Conservation (phyloP, 352 stramenopile genomes). For the Phytopythium boreale region DNA sequence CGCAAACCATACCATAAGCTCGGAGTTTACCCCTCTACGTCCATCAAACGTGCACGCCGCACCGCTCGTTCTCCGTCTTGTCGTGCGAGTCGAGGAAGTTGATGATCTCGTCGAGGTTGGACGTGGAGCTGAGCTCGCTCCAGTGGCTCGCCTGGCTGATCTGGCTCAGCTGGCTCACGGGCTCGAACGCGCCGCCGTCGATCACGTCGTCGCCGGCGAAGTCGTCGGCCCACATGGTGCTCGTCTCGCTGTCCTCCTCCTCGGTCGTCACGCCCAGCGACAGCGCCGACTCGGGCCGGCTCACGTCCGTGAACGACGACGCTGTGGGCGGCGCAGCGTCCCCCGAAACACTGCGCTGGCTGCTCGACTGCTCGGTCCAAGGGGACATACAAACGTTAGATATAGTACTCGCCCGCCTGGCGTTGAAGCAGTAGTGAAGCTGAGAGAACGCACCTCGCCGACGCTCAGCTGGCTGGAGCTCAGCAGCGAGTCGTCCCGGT, state of each 20-base stretch:
- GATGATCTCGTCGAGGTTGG: conserved; percentile 84
- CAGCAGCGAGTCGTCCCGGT: conserved; percentile 79
- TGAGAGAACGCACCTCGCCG: conserved; percentile 19
- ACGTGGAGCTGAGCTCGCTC: conserved; percentile 81
- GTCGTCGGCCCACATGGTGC: conserved; percentile 55
- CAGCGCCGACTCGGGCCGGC: conserved; percentile 13
- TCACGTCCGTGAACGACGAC: conserved; percentile 11
- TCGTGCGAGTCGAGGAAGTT: conserved; percentile 82
- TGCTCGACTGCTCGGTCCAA: conserved; percentile 17
- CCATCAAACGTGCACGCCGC: conserved; percentile 2
- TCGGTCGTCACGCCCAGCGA: conserved; percentile 47
- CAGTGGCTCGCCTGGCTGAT: conserved; percentile 74
- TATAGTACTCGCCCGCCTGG: neutral
- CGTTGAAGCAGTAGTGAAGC: neutral
- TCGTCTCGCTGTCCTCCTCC: conserved; percentile 56
- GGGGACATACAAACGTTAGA: neutral
- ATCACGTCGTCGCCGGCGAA: conserved; percentile 28
- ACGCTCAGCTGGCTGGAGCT: conserved; percentile 75
- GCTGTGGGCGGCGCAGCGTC: neutral
- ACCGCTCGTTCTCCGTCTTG: conserved; percentile 59
- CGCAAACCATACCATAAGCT: conserved; percentile 1
- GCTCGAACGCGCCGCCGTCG: conserved; percentile 25
- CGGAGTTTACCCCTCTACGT: neutral
- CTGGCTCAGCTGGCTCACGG: conserved; percentile 68
- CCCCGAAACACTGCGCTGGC: conserved; percentile 8